phyloP scores from a whole-genome alignment of 441 rosid genomes.

The Adansonia madagascariensis region DNA sequence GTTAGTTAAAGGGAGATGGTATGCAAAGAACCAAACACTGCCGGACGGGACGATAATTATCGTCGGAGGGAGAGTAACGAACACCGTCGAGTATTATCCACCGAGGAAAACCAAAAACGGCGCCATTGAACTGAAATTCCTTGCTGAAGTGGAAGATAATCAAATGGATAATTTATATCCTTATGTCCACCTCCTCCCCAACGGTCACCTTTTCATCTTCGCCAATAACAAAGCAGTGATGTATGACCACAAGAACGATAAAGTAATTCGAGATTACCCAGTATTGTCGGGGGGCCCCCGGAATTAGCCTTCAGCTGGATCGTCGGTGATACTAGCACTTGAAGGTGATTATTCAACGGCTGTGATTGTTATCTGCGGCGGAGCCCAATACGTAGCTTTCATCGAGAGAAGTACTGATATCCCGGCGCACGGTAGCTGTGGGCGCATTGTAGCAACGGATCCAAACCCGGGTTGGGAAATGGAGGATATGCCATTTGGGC shows the following conservation, averaged over 20 bases:
- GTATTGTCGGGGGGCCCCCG: constrained; percentile 62
- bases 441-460: constrained; percentile 56
- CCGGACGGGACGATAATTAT: constrained; percentile 68
- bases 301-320: constrained; percentile 71
- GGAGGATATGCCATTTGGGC: constrained; percentile 70
- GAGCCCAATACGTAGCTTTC: constrained; percentile 63
- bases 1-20: constrained; percentile 59
- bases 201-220: constrained; percentile 61
- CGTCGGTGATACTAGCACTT: constrained; percentile 64
- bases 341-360: constrained; percentile 52
- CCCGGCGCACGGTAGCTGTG: constrained; percentile 64
- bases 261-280: constrained; percentile 50
- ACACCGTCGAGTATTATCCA: constrained; percentile 67
- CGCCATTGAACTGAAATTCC: constrained; percentile 55
- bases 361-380: constrained; percentile 60
- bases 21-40: constrained; percentile 58
- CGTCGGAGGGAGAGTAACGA: constrained; percentile 61
- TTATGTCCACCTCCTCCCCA: constrained; percentile 66
- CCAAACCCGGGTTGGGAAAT: constrained; percentile 54
- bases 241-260: constrained; percentile 46
- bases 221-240: constrained; percentile 63
- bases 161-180: constrained; percentile 76
- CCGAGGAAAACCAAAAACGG: constrained; percentile 41
- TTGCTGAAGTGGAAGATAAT: constrained; percentile 54
- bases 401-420: constrained; percentile 44